Evolutionary conservation across 371 early-diverging fungal genomes (phyloP), one percentile per base, ranked within the genome.

Genomic region (Mortierella sp.): DNA sequence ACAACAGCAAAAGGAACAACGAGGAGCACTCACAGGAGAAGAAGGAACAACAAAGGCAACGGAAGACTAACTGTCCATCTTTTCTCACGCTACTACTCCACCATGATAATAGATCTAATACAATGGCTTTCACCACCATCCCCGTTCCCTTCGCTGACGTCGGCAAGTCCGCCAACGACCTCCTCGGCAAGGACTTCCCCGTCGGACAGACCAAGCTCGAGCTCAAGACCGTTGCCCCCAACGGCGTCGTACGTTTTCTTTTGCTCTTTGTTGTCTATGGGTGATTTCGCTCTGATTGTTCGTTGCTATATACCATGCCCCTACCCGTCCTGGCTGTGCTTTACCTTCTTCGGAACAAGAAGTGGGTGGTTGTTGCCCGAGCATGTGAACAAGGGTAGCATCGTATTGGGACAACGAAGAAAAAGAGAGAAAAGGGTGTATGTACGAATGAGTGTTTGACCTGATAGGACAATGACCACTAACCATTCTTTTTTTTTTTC

Each of bases 111-210:
- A 68, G 68, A n/a, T 27, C 58, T 41, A 16, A 43, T 51, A 77
- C 60, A 78, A 88, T 89, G 88, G 83, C 88, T 18, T 54, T 46
- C 77, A 80, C 85, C 89, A 91, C 81, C 89, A 91, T 82, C 83
- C 91, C 91, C 48, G 93, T 92, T 88, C 90, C 91, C 89, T 99
- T 95, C 94, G 91, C 95, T 83, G 99, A 99, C 91, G 93, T 99
- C 87, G 96, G 96, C 93, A 99, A 99, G 94, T 88, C 95, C 88
- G 92, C 96, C 93, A 96, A 95, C 91, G 99, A 99, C 90, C 93
- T 99, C 85, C 93, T 99, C 86, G 91, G 93, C 92, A 98, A 98
- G 93, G 99, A 99, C 92, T 99, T 92, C 91, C 98, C 99, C 83
- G 93, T 96, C 80, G 98, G 97, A 81, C 91, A 94, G 78, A 94